A percentile compares a stretch with the other conserved stretches of the same genome.
Evolutionary conservation across 345 rosid species (phyloP).

Genomic region (Hibiscus syriacus): DNA sequence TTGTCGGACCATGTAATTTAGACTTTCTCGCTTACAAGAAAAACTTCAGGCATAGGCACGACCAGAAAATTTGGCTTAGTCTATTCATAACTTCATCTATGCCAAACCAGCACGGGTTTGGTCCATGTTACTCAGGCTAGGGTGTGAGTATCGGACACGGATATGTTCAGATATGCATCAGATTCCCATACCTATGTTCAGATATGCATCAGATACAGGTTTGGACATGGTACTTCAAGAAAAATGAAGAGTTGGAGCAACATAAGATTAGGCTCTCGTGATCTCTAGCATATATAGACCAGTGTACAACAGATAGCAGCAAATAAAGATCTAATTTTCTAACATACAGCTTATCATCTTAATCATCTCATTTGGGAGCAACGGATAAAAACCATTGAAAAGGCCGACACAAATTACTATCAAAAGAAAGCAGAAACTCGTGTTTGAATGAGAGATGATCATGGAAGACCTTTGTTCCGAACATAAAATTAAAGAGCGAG

Average conservation of each 20-base stretch:
- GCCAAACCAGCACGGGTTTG: too few species aligned
- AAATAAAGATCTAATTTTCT: constrained; percentile 1
- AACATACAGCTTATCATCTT: background rate
- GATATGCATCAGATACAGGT: too few species aligned
- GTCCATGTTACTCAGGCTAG: too few species aligned
- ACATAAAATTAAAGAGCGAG: background rate
- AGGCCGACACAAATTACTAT: background rate
- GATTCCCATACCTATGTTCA: too few species aligned
- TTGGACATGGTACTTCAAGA: too few species aligned
- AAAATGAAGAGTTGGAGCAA: too few species aligned
- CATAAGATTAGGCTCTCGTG: background rate
- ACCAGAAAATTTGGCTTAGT: background rate
- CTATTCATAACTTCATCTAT: too few species aligned
- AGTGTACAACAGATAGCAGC: background rate
- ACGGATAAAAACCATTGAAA: background rate
- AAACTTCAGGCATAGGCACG: background rate
- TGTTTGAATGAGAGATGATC: background rate
- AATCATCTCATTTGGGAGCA: background rate
- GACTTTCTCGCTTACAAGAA: background rate
- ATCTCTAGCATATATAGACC: background rate
- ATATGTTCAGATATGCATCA: too few species aligned
- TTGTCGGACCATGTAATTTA: background rate
- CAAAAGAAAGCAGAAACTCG: background rate
- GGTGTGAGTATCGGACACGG: background rate
- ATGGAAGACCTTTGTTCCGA: background rate